Conservation (phyloP, 2,329 filamentous ascomycete genomes). For the Claviceps spartinae region DNA sequence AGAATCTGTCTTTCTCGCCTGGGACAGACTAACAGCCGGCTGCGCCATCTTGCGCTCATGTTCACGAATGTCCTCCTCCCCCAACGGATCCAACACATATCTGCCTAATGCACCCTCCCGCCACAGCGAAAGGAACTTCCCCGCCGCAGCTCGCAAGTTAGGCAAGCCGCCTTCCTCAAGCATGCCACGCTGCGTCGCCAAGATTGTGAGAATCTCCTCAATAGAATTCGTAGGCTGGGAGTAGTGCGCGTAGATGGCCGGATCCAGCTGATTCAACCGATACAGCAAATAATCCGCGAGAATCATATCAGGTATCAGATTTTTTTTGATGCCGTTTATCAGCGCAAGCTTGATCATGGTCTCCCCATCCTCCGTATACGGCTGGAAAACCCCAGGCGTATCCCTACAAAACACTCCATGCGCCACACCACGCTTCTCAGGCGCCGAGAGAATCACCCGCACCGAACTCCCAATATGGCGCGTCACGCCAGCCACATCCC, state of each 20-base stretch:
- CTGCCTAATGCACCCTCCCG: constrained; percentile 59
- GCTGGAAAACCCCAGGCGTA: constrained; percentile 90
- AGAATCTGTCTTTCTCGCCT: constrained; percentile 48
- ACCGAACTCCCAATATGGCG: constrained; percentile 73
- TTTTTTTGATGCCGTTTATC: constrained; percentile 82
- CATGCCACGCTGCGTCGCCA: constrained; percentile 64
- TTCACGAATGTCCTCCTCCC: constrained; percentile 38
- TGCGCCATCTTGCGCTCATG: constrained; percentile 35
- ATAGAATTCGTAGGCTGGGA: constrained; percentile 72
- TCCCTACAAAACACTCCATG: constrained; percentile 74
- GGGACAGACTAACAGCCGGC: constrained; percentile 46
- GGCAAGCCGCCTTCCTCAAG: constrained; percentile 59
- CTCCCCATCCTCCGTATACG: constrained; percentile 72
- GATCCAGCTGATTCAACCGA: constrained; percentile 58
- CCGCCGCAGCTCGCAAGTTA: constrained; percentile 57
- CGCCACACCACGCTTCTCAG: constrained; percentile 30
- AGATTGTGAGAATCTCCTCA: constrained; percentile 52
- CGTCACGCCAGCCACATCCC: constrained; percentile 79
- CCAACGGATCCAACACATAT: constrained; percentile 69
- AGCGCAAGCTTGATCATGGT: constrained; percentile 93
- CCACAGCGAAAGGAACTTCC: constrained; percentile 75
- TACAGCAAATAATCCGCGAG: constrained; percentile 86
- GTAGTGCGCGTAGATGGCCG: constrained; percentile 47
- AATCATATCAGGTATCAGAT: constrained; percentile 61
- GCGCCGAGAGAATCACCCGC: constrained; percentile 47